phyloP scores from a whole-genome alignment of 805 yeast species.

The Candida awuae region DNA sequence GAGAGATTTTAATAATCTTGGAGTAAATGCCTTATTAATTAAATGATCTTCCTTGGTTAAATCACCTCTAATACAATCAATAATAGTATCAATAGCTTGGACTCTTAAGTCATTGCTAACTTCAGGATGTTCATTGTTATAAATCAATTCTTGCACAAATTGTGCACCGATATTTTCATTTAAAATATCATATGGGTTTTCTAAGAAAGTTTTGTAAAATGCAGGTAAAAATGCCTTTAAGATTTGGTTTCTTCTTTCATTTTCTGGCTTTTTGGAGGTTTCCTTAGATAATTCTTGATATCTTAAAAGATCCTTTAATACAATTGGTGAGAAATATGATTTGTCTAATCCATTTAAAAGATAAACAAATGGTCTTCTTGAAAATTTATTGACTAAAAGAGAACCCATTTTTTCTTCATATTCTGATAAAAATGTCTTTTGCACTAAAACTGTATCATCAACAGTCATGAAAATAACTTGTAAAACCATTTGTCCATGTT shows the following conservation, averaged over 20 bases:
- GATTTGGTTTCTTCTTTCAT: constrained; percentile 65
- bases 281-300: constrained; percentile 54
- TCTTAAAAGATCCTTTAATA: constrained; percentile 48
- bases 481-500: constrained; percentile 76
- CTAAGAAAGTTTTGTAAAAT: constrained; percentile 47
- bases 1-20: constrained; percentile 65
- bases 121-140: constrained; percentile 37
- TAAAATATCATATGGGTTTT: constrained; percentile 44
- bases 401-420: constrained; percentile 44
- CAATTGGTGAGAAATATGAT: constrained; percentile 68
- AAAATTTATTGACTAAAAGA: constrained; percentile 61
- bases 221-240: constrained; percentile 56
- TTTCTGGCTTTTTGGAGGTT: constrained; percentile 82
- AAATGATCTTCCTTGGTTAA: constrained; percentile 60
- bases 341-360: constrained; percentile 71
- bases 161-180: constrained; percentile 77
- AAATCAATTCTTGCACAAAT: constrained; percentile 65
- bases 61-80: constrained; percentile 58
- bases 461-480: constrained; percentile 75
- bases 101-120: constrained; percentile 25
- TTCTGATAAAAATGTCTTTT: constrained; percentile 63
- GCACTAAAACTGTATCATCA: constrained; percentile 84
- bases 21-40: constrained; percentile 60
- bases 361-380: constrained; percentile 84
- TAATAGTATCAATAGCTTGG: constrained; percentile 47